Evolutionary conservation across 345 rosid species (phyloP).

Genomic region (Citrus medica): DNA sequence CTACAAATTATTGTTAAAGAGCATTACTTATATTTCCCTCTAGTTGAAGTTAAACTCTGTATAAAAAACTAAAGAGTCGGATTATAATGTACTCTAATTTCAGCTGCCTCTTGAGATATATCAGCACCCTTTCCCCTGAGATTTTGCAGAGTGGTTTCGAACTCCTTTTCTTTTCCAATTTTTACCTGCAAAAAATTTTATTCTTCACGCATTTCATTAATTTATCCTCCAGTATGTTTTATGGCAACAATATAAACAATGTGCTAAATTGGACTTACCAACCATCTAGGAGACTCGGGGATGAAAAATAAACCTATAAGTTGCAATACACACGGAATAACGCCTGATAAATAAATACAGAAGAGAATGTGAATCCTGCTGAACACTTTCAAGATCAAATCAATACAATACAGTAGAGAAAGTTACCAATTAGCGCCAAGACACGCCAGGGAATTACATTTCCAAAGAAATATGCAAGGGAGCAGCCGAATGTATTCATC

Average conservation of each 20-base stretch:
- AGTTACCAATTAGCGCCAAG: slow-evolving; percentile 32
- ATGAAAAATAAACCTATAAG: slow-evolving; percentile 29
- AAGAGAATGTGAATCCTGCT: not conserved
- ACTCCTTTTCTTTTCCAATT: slow-evolving; percentile 38
- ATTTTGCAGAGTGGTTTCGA: slow-evolving; percentile 40
- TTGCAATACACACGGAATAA: slow-evolving; percentile 32
- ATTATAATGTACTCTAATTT: slow-evolving; percentile 38
- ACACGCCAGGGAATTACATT: slow-evolving; percentile 34
- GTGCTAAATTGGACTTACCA: slow-evolving; percentile 30
- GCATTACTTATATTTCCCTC: not conserved
- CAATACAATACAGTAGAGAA: not conserved
- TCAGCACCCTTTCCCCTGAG: slow-evolving; percentile 51
- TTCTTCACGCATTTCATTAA: not conserved
- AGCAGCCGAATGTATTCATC: slow-evolving; percentile 25
- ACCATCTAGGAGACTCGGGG: slow-evolving; percentile 61
- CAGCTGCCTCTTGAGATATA: slow-evolving; percentile 50
- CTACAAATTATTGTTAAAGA: slow-evolving; percentile 9
- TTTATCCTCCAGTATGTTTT: too few relatives aligned
- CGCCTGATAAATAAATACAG: slow-evolving; percentile 16
- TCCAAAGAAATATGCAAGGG: slow-evolving; percentile 24
- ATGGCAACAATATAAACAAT: too few relatives aligned
- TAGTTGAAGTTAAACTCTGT: not conserved
- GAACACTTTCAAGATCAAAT: not conserved
- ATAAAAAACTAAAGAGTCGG: not conserved
- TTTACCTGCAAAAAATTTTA: slow-evolving; percentile 31